Conservation (phyloP, 192 early-diverging fungal genomes). For the Coemansia sp. region DNA sequence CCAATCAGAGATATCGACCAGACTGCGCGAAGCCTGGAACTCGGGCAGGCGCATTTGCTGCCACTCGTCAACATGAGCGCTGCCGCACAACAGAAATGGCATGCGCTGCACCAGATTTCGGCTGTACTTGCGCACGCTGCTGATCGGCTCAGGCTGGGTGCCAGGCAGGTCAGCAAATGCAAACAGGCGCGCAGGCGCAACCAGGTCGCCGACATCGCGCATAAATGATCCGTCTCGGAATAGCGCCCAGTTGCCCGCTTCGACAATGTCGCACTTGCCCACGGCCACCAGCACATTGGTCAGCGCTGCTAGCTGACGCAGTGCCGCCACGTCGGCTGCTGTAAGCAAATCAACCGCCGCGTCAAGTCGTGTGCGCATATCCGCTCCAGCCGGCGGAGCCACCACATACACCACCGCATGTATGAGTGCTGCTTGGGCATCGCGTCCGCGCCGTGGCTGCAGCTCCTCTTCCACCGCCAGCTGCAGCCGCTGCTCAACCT, state of each 20-base stretch:
- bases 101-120: constrained; percentile 2
- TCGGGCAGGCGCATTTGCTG: constrained; percentile 41
- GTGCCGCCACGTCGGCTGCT: constrained; percentile 18
- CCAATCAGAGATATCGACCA: constrained; percentile 31
- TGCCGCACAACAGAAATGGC: constrained; percentile 36
- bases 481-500: constrained; percentile 33
- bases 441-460: constrained; percentile 7
- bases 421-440: constrained; percentile 10
- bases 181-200: constrained; percentile 24
- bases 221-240: constrained; percentile 26
- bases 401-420: constrained; percentile 39
- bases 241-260: constrained; percentile 19
- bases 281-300: constrained; percentile 37
- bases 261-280: constrained; percentile 47
- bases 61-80: constrained; percentile 41
- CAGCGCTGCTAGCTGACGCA: constrained; percentile 21
- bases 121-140: constrained; percentile 3
- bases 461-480: constrained; percentile 36
- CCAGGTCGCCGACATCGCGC: constrained; percentile 1
- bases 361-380: constrained; percentile 18
- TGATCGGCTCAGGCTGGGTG: constrained; percentile 11
- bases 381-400: constrained; percentile 36
- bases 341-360: constrained; percentile 23
- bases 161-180: constrained; percentile 25
- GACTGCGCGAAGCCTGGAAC: constrained; percentile 22